Base-by-base conservation (phyloP, 1,284 basidiomycete genomes). In the Microbotryum intermedium region DNA sequence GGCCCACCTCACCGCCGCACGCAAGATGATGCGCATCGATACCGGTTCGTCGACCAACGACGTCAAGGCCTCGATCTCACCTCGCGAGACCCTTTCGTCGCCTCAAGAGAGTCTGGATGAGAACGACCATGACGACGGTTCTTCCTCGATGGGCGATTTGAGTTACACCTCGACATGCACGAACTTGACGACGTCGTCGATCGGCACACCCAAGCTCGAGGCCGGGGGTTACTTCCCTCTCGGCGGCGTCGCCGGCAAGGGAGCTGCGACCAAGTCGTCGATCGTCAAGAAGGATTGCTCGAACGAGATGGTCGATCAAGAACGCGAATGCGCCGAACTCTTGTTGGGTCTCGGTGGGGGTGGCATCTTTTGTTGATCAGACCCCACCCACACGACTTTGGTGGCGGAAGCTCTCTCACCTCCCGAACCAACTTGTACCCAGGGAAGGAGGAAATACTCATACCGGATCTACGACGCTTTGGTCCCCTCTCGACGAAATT, bases 271-370 rank as follows among this genome's bases (percentile, higher is more conserved):
- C 21, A 20, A 25, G 21, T 25, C 42, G 18, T 9, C 48, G 18
- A 50, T 46, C 0, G 50, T 44, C 13, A 50, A 29, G 20, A 46
- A 20, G 8, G 30, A 26, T 23, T 25, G 39, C 23, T 30, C 10
- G 26, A 55, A 55, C 48, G 45, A 18, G 18, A 21, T 21, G 30
- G 29, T 13, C 4, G 64, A 64, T 44, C 59, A 65, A 25, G 66
- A 67, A 51, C 56, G 61, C 34, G 66, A 67, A 53, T 67, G 66
- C 48, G 66, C 66, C 0, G 66, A 65, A 46, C 25, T 67, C 30
- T 25, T 67, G 42, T 50, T 67, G 18, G 66, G 66, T 0, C 55
- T 67, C 29, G 66, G 66, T 26, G 64, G 63, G 20, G 34, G 34
- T 16, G 34, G 34, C 34, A 39, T 39, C 6, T 39, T 39, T 18